Base-by-base conservation (phyloP, 768 basidiomycete species). In the Podaxis pistillaris region DNA sequence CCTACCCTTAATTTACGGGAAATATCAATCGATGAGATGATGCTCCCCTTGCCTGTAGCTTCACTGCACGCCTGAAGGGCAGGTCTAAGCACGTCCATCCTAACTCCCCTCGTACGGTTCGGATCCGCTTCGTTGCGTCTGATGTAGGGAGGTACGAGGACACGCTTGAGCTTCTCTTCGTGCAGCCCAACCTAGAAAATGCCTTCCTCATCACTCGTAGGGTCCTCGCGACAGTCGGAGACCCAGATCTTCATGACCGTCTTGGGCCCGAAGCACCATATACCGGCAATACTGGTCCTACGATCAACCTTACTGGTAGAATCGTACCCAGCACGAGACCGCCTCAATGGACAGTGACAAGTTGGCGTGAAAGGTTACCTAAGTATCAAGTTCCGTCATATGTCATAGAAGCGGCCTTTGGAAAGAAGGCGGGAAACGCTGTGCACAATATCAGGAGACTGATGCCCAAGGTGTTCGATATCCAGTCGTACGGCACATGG, bases 241-340 rank as follows among this genome's bases (percentile, higher is more conserved):
- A 75, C 8, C 65, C 69, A 26, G 80, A 75, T 8, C 85, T 87
- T 65, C 76, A 83, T 53, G 82, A 83, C 15, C 70, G 71, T 1
- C 72, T 87, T 28, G 75, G 76, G 60, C 75, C 86, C 0, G 75
- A 68, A 46, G 74, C 76, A 0, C 81, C 84, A 1, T 87, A 84
- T 60, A 67, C 40, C 55, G 71, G 70, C 22, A 65, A 67, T 6
- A 72, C 65, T 36, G 36, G 64, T 50, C 67, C 68, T 11, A 69
- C 70, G 19, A 68, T 76, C 47, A 60, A 66, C 36, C 67, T 73
- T 26, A 68, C 70, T 4, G 73, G 74, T 2, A 69, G 64, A 1
- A 68, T 81, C 37, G 66, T 79, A 12, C 75, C 67, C 6, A 76
- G 74, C 38, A 63, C 76, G 19, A 69, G 75, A 38, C 80, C 81